Conservation (phyloP, 78 protist genomes). For the Cavenderia fasciculata region DNA sequence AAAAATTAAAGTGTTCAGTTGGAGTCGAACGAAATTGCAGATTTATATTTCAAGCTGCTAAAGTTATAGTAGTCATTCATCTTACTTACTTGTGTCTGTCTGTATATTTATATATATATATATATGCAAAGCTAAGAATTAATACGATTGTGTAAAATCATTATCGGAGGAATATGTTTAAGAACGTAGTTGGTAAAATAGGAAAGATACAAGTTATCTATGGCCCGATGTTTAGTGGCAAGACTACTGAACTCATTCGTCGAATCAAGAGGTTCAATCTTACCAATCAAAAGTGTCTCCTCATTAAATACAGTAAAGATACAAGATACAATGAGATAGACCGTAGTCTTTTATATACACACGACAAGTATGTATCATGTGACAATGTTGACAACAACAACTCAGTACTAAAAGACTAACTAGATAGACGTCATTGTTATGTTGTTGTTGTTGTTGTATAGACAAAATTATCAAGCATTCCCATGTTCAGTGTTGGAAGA, state of each 20-base stretch:
- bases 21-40: no score
- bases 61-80: no score
- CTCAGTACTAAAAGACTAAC: background rate
- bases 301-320: conserved; percentile 87
- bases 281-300: conserved; percentile 76
- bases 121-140: background rate
- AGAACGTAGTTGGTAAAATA: background rate
- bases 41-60: no score
- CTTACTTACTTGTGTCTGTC: no score
- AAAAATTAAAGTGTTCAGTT: no score
- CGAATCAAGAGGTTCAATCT: conserved; percentile 77
- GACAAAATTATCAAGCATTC: conserved; percentile 76
- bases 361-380: conserved; percentile 76
- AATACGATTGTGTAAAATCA: background rate
- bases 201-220: conserved; percentile 90
- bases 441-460: no score
- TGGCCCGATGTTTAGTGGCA: conserved; percentile 96
- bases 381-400: background rate
- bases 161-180: background rate
- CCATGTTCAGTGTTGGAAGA: conserved; percentile 71
- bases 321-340: conserved; percentile 80
- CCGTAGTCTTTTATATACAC: conserved; percentile 75
- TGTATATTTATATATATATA: background rate
- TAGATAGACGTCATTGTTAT: no score
- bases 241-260: conserved; percentile 93